Base-by-base conservation (phyloP, 2,329 filamentous ascomycete genomes). In the Ascomycota sp. region DNA sequence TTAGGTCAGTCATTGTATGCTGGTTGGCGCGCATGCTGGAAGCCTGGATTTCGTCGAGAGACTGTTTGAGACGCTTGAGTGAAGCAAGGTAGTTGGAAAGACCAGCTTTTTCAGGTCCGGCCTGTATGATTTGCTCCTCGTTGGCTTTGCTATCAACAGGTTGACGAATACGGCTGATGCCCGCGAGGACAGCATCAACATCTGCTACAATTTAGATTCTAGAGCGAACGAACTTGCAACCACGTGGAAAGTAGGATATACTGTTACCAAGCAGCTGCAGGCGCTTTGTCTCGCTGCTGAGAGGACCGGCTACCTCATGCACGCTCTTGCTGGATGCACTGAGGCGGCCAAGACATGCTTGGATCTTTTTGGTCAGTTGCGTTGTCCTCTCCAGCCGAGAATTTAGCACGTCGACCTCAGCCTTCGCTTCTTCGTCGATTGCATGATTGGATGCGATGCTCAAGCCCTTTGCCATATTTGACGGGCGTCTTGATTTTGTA, bases 1-100 rank as follows among this genome's bases (percentile, higher is more conserved):
- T 76, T 35, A 92, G 68, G 39, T 93, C 83, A 31, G 71, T 60
- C 36, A 89, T 79, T 2, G 83, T 83, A 51, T 84, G 76, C 50
- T 95, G 84, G 38, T 93, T 95, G 8, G 84, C 79, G 36, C 81
- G 74, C 34, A 98, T 59, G 44, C 93, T 93, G n/a, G 86, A 86
- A 3, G 78, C 67, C 50, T 78, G 79, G 58, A 98, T 76, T 40
- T 92, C 80, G 38, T 63, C 57, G 36, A 93, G 64, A n/a, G 84
- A 79, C 50, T 78, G 78, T 46, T 77, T 83, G 26, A 92, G 70
- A 30, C 89, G 76, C 56, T 91, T 89, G 43, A 95, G 71, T 6
- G 86, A 92, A 31, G 73, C 74, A 33, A 98, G 69, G 54, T 92
- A 98, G 44, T 80, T 79, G 28, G 72, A 66, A 36, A 98, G 59